Percentiles rank a stretch among this genome's conserved stretches.
Evolutionary conservation across 768 basidiomycete genomes (phyloP).

Genomic region (Tylopilus sp.): DNA sequence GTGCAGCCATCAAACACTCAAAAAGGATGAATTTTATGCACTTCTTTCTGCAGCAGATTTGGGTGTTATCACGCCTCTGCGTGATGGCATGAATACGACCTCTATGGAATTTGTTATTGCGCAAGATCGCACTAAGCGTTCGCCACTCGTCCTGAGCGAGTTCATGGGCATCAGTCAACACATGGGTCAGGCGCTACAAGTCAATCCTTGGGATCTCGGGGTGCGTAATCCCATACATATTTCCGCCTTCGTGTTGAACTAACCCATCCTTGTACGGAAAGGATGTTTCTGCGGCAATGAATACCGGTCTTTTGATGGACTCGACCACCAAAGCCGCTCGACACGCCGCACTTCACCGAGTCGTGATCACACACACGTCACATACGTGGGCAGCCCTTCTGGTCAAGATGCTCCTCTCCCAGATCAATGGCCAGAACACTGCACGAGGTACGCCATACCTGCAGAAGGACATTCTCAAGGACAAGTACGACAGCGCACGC

Average conservation of each 20-base stretch:
- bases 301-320: conserved; percentile 82
- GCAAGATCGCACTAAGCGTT: conserved; percentile 78
- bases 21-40: conserved; percentile 98
- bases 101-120: conserved; percentile 98
- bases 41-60: conserved; percentile 90
- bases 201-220: conserved; percentile 95
- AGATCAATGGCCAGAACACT: conserved; percentile 73
- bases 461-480: conserved; percentile 55
- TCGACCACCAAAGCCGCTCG: conserved; percentile 67
- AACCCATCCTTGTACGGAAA: conserved; percentile 22
- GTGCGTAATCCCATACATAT: conserved; percentile 39
- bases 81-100: conserved; percentile 99
- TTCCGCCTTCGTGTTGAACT: background rate
- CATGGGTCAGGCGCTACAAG: conserved; percentile 84
- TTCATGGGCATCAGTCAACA: conserved; percentile 97
- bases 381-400: conserved; percentile 92
- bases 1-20: conserved; percentile 88
- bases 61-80: conserved; percentile 90
- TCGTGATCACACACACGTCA: conserved; percentile 91
- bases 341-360: conserved; percentile 74
- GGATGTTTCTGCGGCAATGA: conserved; percentile 89
- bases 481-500: conserved; percentile 61
- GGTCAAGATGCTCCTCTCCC: conserved; percentile 81
- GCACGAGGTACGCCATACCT: conserved; percentile 85
- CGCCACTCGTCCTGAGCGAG: conserved; percentile 89